phyloP scores from a whole-genome alignment of 2,329 filamentous ascomycete genomes.

The Botrytis paeoniae region DNA sequence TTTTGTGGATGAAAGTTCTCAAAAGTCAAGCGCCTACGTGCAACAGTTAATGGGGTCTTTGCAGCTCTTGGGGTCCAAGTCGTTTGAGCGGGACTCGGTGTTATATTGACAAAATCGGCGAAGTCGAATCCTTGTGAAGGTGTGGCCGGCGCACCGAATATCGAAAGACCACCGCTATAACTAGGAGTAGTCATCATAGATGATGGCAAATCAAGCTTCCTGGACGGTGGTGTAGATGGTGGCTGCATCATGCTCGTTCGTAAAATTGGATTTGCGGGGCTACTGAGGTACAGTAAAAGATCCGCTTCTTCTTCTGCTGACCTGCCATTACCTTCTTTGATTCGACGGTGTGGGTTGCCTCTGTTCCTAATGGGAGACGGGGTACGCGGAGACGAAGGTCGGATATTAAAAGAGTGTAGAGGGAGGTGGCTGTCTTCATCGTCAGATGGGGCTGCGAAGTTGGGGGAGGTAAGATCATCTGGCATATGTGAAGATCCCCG shows the following conservation, averaged over 20 bases:
- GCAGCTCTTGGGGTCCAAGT: constrained; percentile 54
- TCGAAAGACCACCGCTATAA: constrained; percentile 59
- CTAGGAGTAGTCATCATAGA: constrained; percentile 89
- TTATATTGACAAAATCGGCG: constrained; percentile 95
- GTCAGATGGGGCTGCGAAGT: constrained; percentile 63
- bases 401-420: constrained; percentile 68
- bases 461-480: constrained; percentile 58
- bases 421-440: constrained; percentile 83
- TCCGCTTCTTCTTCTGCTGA: constrained; percentile 77
- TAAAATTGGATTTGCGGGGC: constrained; percentile 63
- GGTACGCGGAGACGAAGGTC: constrained; percentile 81
- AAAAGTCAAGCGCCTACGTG: constrained; percentile 34
- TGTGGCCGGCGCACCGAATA: constrained; percentile 69
- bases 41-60: constrained; percentile 34
- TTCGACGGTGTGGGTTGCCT: constrained; percentile 46
- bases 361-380: constrained; percentile 65
- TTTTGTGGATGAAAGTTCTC: constrained; percentile 30
- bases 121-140: constrained; percentile 87
- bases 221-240: constrained; percentile 73
- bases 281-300: constrained; percentile 79
- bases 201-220: constrained; percentile 68
- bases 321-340: constrained; percentile 54
- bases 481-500: constrained; percentile 56
- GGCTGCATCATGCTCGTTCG: constrained; percentile 64
- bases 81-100: constrained; percentile 88